phyloP scores from a whole-genome alignment of 2,329 filamentous ascomycete species.

The Aspergillus ruber region DNA sequence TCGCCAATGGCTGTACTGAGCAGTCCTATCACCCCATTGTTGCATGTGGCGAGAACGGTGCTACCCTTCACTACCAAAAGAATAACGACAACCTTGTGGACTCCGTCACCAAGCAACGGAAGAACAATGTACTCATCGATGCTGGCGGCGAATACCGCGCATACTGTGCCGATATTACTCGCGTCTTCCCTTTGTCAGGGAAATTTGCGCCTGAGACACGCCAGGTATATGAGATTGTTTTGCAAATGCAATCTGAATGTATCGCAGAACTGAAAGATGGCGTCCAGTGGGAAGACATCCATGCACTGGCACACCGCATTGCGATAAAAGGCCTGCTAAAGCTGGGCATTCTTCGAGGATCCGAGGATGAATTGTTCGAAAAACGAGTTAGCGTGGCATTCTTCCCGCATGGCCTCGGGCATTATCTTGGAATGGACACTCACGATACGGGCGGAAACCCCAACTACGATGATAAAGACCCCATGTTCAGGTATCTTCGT shows the following conservation, averaged over 20 bases:
- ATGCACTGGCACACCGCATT: constrained; percentile 65
- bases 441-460: constrained; percentile 78
- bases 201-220: constrained; percentile 62
- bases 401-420: constrained; percentile 84
- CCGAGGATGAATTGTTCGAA: constrained; percentile 65
- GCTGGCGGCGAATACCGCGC: constrained; percentile 78
- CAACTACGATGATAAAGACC: constrained; percentile 71
- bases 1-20: constrained; percentile 63
- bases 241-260: constrained; percentile 72
- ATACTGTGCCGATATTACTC: constrained; percentile 86
- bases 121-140: constrained; percentile 74
- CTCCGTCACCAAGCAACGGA: constrained; percentile 28
- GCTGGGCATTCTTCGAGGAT: constrained; percentile 64
- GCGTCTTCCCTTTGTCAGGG: constrained; percentile 73
- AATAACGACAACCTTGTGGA: constrained; percentile 68
- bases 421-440: constrained; percentile 88
- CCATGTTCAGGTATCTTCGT: constrained; percentile 80
- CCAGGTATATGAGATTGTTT: constrained; percentile 69
- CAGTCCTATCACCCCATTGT: constrained; percentile 89
- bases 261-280: constrained; percentile 64
- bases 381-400: constrained; percentile 80
- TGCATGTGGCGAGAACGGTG: constrained; percentile 73
- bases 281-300: constrained; percentile 63
- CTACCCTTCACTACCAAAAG: constrained; percentile 76
- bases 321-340: constrained; percentile 64